Conservation (phyloP, 192 early-diverging fungal genomes). For the Podila epicladia region DNA sequence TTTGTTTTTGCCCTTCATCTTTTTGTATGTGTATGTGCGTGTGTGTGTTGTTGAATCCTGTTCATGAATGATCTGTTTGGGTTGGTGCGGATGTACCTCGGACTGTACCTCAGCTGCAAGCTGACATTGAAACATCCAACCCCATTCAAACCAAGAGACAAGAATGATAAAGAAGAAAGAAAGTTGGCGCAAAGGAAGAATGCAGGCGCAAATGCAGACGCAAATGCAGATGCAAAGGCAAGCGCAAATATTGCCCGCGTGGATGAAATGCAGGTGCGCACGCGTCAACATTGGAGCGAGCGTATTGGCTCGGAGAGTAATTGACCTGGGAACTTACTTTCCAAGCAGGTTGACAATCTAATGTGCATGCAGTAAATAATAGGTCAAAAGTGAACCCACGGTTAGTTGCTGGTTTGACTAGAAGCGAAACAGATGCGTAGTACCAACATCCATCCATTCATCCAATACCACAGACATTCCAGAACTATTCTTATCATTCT, state of each 20-base stretch:
- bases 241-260: too few relatives aligned
- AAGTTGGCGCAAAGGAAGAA: background rate
- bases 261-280: too few relatives aligned
- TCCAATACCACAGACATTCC: too few relatives aligned
- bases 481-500: too few relatives aligned
- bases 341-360: conserved; percentile 49
- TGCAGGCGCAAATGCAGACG: background rate
- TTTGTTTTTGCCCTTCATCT: background rate
- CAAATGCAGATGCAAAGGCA: background rate
- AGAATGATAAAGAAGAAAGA: background rate
- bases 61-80: too few relatives aligned
- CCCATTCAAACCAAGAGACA: background rate
- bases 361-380: background rate
- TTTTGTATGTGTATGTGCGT: background rate
- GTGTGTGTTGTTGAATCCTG: background rate
- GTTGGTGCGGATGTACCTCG: too few relatives aligned
- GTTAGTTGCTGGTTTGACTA: background rate
- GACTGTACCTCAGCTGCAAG: too few relatives aligned
- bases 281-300: too few relatives aligned
- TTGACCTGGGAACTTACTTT: conserved; percentile 19
- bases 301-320: too few relatives aligned
- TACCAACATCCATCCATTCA: too few relatives aligned
- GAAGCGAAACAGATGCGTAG: background rate
- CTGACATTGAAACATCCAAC: too few relatives aligned
- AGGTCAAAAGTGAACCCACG: background rate